These are phyloP conservation scores for Mikania micrantha DNA, from an alignment of 129 eudicot genomes.

Conservation along the genomic window DNA sequence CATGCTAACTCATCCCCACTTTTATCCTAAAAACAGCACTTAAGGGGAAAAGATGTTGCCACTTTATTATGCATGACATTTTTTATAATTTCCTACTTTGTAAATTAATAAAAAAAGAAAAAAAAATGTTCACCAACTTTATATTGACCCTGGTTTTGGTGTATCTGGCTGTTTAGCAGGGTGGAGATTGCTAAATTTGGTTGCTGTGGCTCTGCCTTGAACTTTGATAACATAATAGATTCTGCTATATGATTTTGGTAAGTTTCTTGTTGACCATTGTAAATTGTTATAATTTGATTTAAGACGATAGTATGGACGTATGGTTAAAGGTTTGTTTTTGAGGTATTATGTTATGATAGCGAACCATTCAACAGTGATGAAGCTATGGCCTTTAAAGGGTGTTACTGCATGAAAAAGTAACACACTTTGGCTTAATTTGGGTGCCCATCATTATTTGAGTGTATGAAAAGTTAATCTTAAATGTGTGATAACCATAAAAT, in stretches of 20 bases:
- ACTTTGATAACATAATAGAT: not conserved
- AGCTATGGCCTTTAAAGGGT: not conserved
- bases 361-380: not conserved
- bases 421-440: not conserved
- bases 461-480: not conserved
- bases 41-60: not conserved
- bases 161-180: conserved; percentile 33
- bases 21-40: conserved; percentile 15
- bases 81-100: not conserved
- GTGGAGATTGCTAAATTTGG: conserved; percentile 6
- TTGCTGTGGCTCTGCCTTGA: not conserved
- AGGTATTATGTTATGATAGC: not conserved
- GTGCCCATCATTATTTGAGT: not conserved
- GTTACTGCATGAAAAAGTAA: not conserved
- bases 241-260: conserved; percentile 20
- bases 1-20: conserved; percentile 11
- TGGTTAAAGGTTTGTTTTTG: not conserved
- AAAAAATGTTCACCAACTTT: not conserved
- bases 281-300: conserved; percentile 11
- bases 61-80: conserved; percentile 26
- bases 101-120: not conserved
- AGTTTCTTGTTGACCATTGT: conserved; percentile 25
- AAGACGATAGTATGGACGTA: not conserved
- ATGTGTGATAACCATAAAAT: not conserved
- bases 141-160: conserved; percentile 26